These are phyloP conservation scores for Rhizopus stolonifer DNA, from an alignment of 371 early-diverging fungal genomes.

Conservation along the genomic window DNA sequence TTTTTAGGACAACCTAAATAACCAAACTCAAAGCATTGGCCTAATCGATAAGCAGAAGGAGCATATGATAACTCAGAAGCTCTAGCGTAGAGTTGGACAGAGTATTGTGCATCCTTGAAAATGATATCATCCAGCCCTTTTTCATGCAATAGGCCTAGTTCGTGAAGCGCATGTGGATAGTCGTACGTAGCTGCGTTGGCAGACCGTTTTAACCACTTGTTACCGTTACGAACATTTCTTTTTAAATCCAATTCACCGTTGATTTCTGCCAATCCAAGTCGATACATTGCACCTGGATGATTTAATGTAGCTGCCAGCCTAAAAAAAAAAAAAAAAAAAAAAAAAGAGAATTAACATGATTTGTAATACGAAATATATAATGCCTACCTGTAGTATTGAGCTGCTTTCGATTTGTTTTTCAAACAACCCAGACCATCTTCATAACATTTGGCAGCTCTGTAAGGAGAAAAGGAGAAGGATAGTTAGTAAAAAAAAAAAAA, in stretches of 20 bases:
- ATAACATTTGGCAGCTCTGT: conserved; percentile 64
- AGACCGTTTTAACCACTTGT: conserved; percentile 78
- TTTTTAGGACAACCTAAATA: conserved; percentile 66
- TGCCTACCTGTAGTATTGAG: conserved; percentile 65
- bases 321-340: background rate
- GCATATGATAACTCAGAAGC: conserved; percentile 65
- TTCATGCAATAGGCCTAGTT: conserved; percentile 71
- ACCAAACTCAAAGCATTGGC: conserved; percentile 82
- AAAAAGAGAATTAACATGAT: background rate
- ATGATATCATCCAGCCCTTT: conserved; percentile 67
- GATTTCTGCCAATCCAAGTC: conserved; percentile 68
- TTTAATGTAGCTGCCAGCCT: conserved; percentile 56
- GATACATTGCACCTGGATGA: conserved; percentile 74
- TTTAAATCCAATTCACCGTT: conserved; percentile 69
- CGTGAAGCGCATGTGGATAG: conserved; percentile 81
- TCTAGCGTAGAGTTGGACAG: conserved; percentile 61
- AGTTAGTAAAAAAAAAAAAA: conserved; percentile 1
- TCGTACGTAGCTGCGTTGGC: conserved; percentile 73
- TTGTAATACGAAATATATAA: background rate
- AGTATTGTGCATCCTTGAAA: conserved; percentile 69
- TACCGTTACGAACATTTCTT: conserved; percentile 67
- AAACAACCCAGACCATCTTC: conserved; percentile 67
- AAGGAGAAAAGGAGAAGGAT: background rate
- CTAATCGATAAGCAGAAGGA: conserved; percentile 75
- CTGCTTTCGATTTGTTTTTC: conserved; percentile 59